These are phyloP conservation scores for Alternaria longipes DNA, from an alignment of 2,329 filamentous ascomycete species.

Conservation along the genomic window DNA sequence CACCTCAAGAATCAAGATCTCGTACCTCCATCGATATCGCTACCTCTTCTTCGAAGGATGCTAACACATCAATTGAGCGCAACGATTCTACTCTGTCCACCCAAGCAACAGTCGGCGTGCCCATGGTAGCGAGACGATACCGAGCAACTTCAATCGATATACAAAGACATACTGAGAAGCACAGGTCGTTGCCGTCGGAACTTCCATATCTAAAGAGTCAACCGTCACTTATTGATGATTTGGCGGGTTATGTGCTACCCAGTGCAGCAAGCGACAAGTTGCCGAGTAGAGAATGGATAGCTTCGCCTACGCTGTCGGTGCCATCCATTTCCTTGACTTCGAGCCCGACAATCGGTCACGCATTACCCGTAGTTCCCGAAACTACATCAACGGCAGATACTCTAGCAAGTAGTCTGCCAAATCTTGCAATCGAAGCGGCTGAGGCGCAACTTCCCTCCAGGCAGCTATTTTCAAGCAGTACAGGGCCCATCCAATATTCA, in stretches of 20 bases:
- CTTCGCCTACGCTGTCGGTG: not conserved
- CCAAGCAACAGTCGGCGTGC: slow-evolving; percentile 19
- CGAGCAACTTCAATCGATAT: slow-evolving; percentile 30
- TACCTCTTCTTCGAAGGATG: slow-evolving; percentile 17
- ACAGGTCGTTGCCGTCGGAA: slow-evolving; percentile 28
- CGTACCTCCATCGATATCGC: slow-evolving; percentile 9
- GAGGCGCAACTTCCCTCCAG: not conserved
- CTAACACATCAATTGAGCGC: slow-evolving; percentile 26
- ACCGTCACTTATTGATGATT: slow-evolving; percentile 35
- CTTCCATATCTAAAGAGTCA: slow-evolving; percentile 31
- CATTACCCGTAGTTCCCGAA: not conserved
- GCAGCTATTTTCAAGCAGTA: too few relatives aligned
- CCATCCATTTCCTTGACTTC: slow-evolving; percentile 14
- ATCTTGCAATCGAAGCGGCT: not conserved
- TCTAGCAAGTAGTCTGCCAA: not conserved
- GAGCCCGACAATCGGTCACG: slow-evolving; percentile 8
- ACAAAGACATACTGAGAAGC: slow-evolving; percentile 19
- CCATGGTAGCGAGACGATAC: slow-evolving; percentile 29
- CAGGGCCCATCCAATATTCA: not conserved
- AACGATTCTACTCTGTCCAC: slow-evolving; percentile 31
- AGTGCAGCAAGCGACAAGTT: slow-evolving; percentile 16
- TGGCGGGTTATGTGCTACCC: slow-evolving; percentile 33
- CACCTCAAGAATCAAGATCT: not conserved
- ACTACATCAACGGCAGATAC: not conserved
- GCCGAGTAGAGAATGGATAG: slow-evolving; percentile 2